Evolutionary conservation across 148 eudicot species (phyloP), one percentile per base, ranked within the genome.

Genomic region (Chenopodium album): DNA sequence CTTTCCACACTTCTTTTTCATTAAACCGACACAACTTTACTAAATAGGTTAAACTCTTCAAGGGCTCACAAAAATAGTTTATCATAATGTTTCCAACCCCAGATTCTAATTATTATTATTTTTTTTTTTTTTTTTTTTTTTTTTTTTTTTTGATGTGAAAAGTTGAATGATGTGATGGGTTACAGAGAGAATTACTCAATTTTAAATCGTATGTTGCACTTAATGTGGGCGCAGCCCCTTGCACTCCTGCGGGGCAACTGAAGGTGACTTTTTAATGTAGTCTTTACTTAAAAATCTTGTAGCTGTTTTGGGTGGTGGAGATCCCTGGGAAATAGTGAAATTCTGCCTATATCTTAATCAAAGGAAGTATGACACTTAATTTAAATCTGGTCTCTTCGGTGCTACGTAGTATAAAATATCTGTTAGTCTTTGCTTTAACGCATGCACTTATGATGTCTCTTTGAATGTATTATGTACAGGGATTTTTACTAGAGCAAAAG

Each of bases 401-500:
- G 69, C 29, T 9, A 41, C 44, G 44, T 41, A 5, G 44, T 44
- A 46, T 73, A 4, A 7, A 60, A 73, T 41, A 73, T 23, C 17
- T 62, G 46, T 72, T 59, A 75, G 52, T 12, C 23, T 60, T 79
- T 28, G 66, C n/a, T 37, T 20, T 29, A 4, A 14, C 17, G 22
- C 62, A 70, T 72, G 10, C 28, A 16, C 23, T 71, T 68, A 5
- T 74, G n/a, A 37, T 22, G 48, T 26, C 67, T 20, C 71, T 63
- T 78, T 28, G 56, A 73, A 73, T 60, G 68, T 56, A 26, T 28
- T 71, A 63, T 72, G 29, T 86, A 76, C 88, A 97, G 99, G 98
- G 97, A 73, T 87, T 89, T 76, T 85, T 97, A 62, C 95, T 97
- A 76, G 94, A 94, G 85, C 84, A 78, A 79, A 94, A 94, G 72